phyloP scores from a whole-genome alignment of 352 stramenopile genomes.

The Globisporangium cylindrosporum region DNA sequence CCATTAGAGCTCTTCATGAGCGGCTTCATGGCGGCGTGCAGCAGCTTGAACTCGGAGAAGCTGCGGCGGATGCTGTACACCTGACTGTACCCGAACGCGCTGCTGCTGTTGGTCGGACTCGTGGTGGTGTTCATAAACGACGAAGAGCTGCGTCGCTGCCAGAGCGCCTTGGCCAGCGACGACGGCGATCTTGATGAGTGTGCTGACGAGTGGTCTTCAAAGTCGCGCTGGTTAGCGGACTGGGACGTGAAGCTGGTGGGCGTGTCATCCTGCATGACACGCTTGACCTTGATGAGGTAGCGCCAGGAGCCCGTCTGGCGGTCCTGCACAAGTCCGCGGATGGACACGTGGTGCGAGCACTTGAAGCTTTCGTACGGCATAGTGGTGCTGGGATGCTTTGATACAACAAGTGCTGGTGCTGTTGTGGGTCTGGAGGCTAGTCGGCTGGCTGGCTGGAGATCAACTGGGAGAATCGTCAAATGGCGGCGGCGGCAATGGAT shows the following conservation, averaged over 20 bases:
- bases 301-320: constrained; percentile 49
- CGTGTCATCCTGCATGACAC: constrained; percentile 35
- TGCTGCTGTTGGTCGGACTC: constrained; percentile 10
- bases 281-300: constrained; percentile 60
- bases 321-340: constrained; percentile 69
- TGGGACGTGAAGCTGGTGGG: neutral
- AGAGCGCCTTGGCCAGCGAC: neutral
- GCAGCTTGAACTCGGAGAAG: constrained; percentile 67
- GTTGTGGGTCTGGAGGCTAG: neutral
- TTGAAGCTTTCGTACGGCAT: constrained; percentile 83
- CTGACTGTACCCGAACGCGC: constrained; percentile 16
- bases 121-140: constrained; percentile 7
- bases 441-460: neutral
- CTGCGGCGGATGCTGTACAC: constrained; percentile 64
- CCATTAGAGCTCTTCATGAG: constrained; percentile 25
- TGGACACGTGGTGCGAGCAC: constrained; percentile 50
- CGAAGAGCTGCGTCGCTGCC: constrained; percentile 13
- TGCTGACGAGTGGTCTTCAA: neutral
- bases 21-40: constrained; percentile 46
- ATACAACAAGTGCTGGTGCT: neutral
- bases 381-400: neutral
- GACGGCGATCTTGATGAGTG: neutral
- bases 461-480: neutral
- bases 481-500: neutral
- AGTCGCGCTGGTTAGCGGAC: neutral